Evolutionary conservation across 371 early-diverging fungal species (phyloP).

Genomic region (Mortierella sp.): DNA sequence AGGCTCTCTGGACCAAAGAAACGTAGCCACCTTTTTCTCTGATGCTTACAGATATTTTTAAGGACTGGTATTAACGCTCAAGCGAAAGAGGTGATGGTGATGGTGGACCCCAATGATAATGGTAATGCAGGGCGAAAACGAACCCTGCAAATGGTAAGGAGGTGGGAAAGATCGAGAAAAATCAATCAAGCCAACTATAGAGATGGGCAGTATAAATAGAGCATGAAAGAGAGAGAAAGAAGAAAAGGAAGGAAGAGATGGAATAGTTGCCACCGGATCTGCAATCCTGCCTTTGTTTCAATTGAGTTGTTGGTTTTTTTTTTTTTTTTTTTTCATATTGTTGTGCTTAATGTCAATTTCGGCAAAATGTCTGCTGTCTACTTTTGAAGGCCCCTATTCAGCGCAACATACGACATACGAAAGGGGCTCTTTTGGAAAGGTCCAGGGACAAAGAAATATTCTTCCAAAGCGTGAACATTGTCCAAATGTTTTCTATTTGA

Average conservation of each 20-base stretch:
- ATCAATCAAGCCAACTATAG: constrained; percentile 1
- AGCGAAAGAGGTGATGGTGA: not conserved
- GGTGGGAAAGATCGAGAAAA: not conserved
- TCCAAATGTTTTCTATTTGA: constrained; percentile 9
- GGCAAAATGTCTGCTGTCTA: not conserved
- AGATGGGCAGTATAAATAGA: not conserved
- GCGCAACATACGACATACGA: not conserved
- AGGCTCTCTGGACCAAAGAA: not conserved
- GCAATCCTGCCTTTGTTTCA: not conserved
- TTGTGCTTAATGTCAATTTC: not conserved
- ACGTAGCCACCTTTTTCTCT: too few species aligned
- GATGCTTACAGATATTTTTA: not conserved
- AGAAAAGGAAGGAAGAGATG: not conserved
- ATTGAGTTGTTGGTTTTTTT: not conserved
- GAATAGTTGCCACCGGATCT: not conserved
- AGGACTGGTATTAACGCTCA: not conserved
- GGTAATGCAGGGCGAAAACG: not conserved
- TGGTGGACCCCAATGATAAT: not conserved
- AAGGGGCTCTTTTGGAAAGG: not conserved
- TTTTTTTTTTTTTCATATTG: not conserved
- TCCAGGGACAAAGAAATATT: not conserved
- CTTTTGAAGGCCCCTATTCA: not conserved
- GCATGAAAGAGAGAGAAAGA: not conserved
- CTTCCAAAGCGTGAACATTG: constrained; percentile 3
- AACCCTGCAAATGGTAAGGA: not conserved